phyloP scores from a whole-genome alignment of 306 rosid species.

The Purshia tridentata region DNA sequence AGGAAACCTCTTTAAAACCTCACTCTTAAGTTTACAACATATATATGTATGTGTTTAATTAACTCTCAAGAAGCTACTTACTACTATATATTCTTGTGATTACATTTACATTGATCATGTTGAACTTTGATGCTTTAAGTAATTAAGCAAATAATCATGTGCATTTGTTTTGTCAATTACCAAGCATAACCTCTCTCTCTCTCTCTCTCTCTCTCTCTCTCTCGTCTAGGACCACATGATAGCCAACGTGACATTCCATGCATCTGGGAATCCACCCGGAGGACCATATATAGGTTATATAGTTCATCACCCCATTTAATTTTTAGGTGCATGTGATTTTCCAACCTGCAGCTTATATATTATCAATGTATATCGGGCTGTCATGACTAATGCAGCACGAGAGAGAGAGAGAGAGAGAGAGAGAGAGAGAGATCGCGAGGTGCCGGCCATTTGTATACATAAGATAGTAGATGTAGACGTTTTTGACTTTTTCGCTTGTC shows the following conservation, averaged over 20 bases:
- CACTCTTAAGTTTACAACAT: constrained; percentile 32
- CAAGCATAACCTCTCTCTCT: not conserved
- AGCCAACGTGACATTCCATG: constrained; percentile 15
- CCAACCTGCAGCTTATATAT: not conserved
- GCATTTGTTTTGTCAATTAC: not conserved
- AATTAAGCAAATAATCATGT: not conserved
- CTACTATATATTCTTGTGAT: constrained; percentile 41
- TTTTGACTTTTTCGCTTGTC: not conserved
- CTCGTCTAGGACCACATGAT: constrained; percentile 9
- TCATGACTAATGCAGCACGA: not conserved
- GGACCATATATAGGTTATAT: not conserved
- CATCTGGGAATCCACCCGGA: constrained; percentile 24
- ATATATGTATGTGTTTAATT: constrained; percentile 23
- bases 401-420: not conserved
- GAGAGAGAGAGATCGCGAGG: not conserved
- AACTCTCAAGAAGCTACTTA: constrained; percentile 24
- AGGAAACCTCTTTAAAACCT: constrained; percentile 40
- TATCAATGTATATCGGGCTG: constrained; percentile 2
- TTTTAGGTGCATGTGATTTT: not conserved
- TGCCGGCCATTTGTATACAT: not conserved
- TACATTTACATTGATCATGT: not conserved
- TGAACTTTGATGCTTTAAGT: not conserved
- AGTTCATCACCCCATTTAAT: too few relatives aligned
- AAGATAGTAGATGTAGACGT: not conserved
- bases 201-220: constrained; percentile 1